These are phyloP conservation scores for Colletotrichum tofieldiae DNA, from an alignment of 2,329 filamentous ascomycete genomes.

Conservation along the genomic window DNA sequence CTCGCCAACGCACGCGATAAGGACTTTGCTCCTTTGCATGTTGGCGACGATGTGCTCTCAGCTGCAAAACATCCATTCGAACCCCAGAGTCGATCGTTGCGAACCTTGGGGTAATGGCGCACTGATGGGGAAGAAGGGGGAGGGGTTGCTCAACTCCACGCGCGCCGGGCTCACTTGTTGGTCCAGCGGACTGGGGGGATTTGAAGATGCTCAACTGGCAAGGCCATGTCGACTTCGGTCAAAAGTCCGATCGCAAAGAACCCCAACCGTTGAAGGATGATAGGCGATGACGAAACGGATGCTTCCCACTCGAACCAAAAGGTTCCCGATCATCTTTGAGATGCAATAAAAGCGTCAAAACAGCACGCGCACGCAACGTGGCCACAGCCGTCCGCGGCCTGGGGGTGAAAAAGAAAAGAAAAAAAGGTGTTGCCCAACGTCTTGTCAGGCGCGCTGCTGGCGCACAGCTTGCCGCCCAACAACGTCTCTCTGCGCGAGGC, in stretches of 20 bases:
- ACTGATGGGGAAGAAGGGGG: conserved; percentile 12
- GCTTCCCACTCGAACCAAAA: background rate
- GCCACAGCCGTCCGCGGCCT: conserved; percentile 7
- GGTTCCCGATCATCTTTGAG: background rate
- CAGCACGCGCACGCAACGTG: background rate
- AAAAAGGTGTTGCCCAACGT: conserved; percentile 1
- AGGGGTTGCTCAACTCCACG: background rate
- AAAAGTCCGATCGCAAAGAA: background rate
- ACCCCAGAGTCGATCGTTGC: conserved; percentile 27
- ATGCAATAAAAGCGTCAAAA: background rate
- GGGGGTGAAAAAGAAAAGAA: background rate
- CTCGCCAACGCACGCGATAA: conserved; percentile 30
- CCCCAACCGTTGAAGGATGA: background rate
- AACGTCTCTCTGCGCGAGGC: conserved; percentile 5
- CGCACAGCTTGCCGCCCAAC: conserved; percentile 28
- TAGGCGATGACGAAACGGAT: background rate
- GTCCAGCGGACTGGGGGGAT: background rate
- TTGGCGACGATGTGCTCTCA: background rate
- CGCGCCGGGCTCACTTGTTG: conserved; percentile 9
- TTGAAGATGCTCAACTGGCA: background rate
- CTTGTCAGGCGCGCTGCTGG: background rate
- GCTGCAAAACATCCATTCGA: conserved; percentile 14
- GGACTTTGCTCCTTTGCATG: background rate
- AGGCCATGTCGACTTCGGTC: background rate
- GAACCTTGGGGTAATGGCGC: conserved; percentile 20